Percentiles rank a stretch among this genome's conserved stretches.
Evolutionary conservation across 2,329 filamentous ascomycete species (phyloP).

Genomic region (Colletotrichum phormii): DNA sequence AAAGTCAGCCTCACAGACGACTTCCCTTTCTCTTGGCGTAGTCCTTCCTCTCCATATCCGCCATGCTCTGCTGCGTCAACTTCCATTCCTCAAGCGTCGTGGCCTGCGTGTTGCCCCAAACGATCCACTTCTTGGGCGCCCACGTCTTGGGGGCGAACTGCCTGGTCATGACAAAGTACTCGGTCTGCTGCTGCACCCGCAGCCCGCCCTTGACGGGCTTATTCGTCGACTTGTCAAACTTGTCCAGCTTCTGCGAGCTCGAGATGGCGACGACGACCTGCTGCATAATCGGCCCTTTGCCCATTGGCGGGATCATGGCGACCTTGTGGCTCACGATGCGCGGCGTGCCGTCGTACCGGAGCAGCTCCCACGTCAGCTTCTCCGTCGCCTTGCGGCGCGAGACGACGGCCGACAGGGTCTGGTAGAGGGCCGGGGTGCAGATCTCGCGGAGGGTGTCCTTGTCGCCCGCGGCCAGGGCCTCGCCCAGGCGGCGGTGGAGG

Average conservation of each 20-base stretch:
- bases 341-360: conserved; percentile 62
- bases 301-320: conserved; percentile 54
- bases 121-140: conserved; percentile 65
- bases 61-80: conserved; percentile 48
- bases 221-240: conserved; percentile 51
- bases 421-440: conserved; percentile 65
- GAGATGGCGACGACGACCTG: conserved; percentile 72
- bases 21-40: conserved; percentile 5
- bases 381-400: conserved; percentile 60
- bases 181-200: conserved; percentile 65
- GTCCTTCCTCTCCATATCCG: conserved; percentile 43
- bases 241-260: conserved; percentile 65
- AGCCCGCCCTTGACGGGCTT: conserved; percentile 52
- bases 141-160: conserved; percentile 58
- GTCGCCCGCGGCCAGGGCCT: conserved; percentile 71
- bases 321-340: conserved; percentile 68
- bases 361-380: conserved; percentile 64
- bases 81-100: conserved; percentile 59
- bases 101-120: conserved; percentile 73
- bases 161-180: conserved; percentile 73
- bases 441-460: conserved; percentile 60
- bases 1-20: conserved; percentile 25
- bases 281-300: conserved; percentile 55
- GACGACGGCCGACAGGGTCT: conserved; percentile 65
- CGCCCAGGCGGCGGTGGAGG: conserved; percentile 71